A percentile compares a stretch with the other conserved stretches of the same genome.
Conservation (phyloP, 257 asterid species). For the Ehretia macrophylla region DNA sequence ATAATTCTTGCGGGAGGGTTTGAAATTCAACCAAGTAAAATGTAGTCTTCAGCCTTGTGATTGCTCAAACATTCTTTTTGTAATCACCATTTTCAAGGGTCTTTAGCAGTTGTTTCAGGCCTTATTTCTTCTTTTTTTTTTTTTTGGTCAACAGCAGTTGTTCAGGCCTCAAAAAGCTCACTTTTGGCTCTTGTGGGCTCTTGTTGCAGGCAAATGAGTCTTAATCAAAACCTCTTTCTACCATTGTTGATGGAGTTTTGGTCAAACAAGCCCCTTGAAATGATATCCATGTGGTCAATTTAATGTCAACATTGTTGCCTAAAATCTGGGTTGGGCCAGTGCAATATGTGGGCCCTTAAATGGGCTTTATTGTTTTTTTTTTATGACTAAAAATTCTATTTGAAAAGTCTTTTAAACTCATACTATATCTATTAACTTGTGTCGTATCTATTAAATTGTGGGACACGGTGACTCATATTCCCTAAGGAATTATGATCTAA, state of each 20-base stretch:
- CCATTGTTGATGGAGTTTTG: neutral
- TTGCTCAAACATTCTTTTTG: constrained; percentile 5
- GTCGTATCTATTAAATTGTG: too few relatives aligned
- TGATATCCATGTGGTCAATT: neutral
- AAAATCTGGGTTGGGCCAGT: neutral
- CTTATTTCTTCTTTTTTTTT: too few relatives aligned
- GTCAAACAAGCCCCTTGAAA: constrained; percentile 6
- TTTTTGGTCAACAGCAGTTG: neutral
- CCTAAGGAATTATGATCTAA: too few relatives aligned
- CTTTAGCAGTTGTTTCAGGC: neutral
- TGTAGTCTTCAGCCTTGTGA: constrained; percentile 7
- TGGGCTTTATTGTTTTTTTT: too few relatives aligned
- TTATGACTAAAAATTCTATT: too few relatives aligned
- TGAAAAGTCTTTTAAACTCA: too few relatives aligned
- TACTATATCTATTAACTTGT: too few relatives aligned
- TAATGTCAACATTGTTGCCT: neutral
- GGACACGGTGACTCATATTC: too few relatives aligned
- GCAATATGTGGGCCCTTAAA: neutral
- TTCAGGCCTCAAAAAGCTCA: constrained; percentile 9
- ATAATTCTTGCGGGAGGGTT: neutral
- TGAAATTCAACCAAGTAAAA: constrained; percentile 18
- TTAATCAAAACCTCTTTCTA: neutral
- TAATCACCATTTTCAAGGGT: constrained; percentile 18
- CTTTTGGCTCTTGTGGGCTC: constrained; percentile 23
- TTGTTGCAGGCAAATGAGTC: constrained; percentile 7